These are phyloP conservation scores for Asclepias syriaca DNA, from an alignment of 257 asterid genomes.

Conservation along the genomic window DNA sequence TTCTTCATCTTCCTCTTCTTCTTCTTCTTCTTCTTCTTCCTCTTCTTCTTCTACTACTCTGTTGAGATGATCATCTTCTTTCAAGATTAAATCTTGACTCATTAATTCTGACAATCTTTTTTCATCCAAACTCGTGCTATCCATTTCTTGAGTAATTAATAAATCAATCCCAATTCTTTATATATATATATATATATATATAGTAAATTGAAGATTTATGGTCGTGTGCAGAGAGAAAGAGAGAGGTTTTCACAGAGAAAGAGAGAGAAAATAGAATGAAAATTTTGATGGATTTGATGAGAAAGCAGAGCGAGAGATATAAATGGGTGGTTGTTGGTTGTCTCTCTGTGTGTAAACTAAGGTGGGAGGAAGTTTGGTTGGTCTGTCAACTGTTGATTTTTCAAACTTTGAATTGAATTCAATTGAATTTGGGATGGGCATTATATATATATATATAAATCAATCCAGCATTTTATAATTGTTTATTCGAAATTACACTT, in stretches of 20 bases:
- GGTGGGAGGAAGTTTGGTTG: slow-evolving; percentile 14
- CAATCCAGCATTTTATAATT: background rate
- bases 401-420: slow-evolving; percentile 8
- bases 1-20: slow-evolving; percentile 22
- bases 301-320: slow-evolving; percentile 8
- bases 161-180: background rate
- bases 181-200: background rate
- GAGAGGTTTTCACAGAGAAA: background rate
- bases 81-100: slow-evolving; percentile 5
- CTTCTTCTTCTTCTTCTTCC: slow-evolving; percentile 17
- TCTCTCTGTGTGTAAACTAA: slow-evolving; percentile 1
- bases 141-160: slow-evolving; percentile 4
- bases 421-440: background rate
- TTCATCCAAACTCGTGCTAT: slow-evolving; percentile 1
- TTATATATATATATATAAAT: background rate
- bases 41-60: slow-evolving; percentile 13
- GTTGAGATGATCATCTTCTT: slow-evolving; percentile 4
- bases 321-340: slow-evolving; percentile 16
- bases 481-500: background rate
- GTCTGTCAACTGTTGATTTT: slow-evolving; percentile 5
- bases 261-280: background rate
- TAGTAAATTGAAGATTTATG: background rate
- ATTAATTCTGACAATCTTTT: background rate
- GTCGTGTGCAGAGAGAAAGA: background rate
- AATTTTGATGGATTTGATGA: background rate